Evolutionary conservation across 2,329 filamentous ascomycete species (phyloP).

Genomic region (Septoria petroselini): DNA sequence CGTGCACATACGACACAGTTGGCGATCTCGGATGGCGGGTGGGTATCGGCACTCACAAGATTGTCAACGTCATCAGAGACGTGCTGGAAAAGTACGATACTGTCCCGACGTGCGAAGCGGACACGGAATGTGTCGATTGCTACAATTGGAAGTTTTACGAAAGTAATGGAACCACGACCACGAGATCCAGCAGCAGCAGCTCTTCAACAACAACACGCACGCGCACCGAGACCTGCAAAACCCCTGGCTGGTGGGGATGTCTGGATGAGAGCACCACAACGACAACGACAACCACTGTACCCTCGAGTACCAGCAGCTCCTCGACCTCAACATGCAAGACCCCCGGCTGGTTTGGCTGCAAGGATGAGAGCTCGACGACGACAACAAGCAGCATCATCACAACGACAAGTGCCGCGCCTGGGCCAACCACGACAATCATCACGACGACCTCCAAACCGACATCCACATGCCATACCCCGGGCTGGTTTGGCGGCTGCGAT

Average conservation of each 20-base stretch:
- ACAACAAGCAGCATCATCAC: conserved; percentile 29
- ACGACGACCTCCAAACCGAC: conserved; percentile 59
- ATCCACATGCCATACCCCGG: conserved; percentile 82
- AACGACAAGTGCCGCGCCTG: conserved; percentile 28
- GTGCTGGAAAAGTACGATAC: conserved; percentile 79
- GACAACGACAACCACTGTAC: conserved; percentile 43
- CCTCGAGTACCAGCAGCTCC: conserved; percentile 36
- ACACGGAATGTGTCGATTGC: conserved; percentile 80
- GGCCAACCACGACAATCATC: conserved; percentile 24
- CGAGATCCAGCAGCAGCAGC: conserved; percentile 54
- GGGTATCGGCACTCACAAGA: conserved; percentile 86
- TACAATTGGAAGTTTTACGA: conserved; percentile 92
- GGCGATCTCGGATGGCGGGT: conserved; percentile 89
- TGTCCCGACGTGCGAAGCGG: conserved; percentile 72
- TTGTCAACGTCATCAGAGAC: conserved; percentile 80
- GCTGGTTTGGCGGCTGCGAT: conserved; percentile 77
- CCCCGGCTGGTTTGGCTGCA: conserved; percentile 66
- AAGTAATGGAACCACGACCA: conserved; percentile 80
- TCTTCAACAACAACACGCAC: conserved; percentile 59
- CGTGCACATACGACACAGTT: conserved; percentile 91
- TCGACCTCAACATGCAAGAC: conserved; percentile 57
- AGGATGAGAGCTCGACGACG: conserved; percentile 51
- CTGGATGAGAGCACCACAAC: conserved; percentile 55
- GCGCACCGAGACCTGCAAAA: conserved; percentile 81
- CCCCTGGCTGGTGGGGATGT: conserved; percentile 91